These are phyloP conservation scores for Trametes coccinea DNA, from an alignment of 768 basidiomycete species.

Conservation along the genomic window DNA sequence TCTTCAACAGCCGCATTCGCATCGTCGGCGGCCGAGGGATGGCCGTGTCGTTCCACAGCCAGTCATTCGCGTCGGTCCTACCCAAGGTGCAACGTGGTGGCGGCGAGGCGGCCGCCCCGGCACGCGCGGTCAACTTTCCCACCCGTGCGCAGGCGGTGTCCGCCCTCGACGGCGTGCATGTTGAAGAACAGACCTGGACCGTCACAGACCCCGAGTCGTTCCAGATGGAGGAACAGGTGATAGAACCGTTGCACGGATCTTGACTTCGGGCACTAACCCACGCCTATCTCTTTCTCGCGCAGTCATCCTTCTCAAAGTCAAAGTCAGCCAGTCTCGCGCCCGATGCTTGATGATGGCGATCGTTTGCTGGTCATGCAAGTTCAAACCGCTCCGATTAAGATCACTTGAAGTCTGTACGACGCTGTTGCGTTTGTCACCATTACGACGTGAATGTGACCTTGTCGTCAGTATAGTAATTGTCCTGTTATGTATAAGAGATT, in stretches of 20 bases:
- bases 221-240: background rate
- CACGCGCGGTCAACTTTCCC: background rate
- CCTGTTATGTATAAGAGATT: background rate
- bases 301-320: background rate
- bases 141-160: background rate
- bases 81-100: background rate
- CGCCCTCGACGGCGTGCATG: background rate
- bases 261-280: background rate
- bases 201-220: background rate
- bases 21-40: background rate
- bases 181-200: background rate
- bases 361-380: background rate
- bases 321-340: background rate
- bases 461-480: too few relatives aligned
- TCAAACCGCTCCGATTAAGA: too few relatives aligned
- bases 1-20: conserved; percentile 11
- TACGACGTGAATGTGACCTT: too few relatives aligned
- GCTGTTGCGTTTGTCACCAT: too few relatives aligned
- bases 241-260: background rate
- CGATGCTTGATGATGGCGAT: background rate
- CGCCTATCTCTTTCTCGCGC: background rate
- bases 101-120: too few relatives aligned
- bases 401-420: too few relatives aligned
- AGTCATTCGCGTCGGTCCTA: background rate
- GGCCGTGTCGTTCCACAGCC: background rate